Evolutionary conservation across 2,329 filamentous ascomycete species (phyloP).

Genomic region (Thermothelomyces thermophilus): DNA sequence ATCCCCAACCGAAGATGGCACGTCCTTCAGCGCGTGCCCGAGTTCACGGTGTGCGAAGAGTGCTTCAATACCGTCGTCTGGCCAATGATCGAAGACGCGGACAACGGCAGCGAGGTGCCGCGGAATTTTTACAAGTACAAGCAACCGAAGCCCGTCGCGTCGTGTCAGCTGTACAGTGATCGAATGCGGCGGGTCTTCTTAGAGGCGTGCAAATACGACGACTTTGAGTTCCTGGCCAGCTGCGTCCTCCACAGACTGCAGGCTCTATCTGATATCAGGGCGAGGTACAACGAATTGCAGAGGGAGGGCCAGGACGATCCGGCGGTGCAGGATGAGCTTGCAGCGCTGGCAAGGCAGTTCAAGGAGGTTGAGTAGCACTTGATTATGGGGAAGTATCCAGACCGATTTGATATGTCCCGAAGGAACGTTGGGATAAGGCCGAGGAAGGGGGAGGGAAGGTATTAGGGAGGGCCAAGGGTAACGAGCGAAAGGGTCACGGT

Average conservation of each 20-base stretch:
- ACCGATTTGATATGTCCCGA: too few species aligned
- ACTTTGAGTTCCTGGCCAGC: conserved; percentile 55
- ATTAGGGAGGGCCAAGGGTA: too few species aligned
- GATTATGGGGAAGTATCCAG: too few species aligned
- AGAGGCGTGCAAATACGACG: conserved; percentile 58
- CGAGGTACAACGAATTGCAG: conserved; percentile 15
- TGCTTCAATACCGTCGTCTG: conserved; percentile 78
- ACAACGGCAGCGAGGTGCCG: conserved; percentile 45
- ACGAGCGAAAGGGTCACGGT: too few species aligned
- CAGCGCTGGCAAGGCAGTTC: conserved; percentile 11
- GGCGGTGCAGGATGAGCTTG: conserved; percentile 15
- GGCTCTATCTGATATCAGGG: conserved; percentile 11
- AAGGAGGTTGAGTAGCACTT: conserved; percentile 18
- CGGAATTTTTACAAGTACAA: conserved; percentile 58
- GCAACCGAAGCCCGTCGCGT: conserved; percentile 47
- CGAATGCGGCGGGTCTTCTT: conserved; percentile 71
- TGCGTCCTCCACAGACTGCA: conserved; percentile 53
- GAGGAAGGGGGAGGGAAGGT: too few species aligned
- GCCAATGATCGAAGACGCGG: conserved; percentile 51
- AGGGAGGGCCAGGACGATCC: conserved; percentile 17
- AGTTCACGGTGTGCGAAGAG: conserved; percentile 79
- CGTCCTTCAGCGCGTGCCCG: conserved; percentile 64
- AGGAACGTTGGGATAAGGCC: too few species aligned
- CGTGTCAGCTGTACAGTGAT: conserved; percentile 74
- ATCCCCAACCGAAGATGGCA: conserved; percentile 65